Evolutionary conservation across 352 stramenopile genomes (phyloP).

Genomic region (Globisporangium acanthophoron): DNA sequence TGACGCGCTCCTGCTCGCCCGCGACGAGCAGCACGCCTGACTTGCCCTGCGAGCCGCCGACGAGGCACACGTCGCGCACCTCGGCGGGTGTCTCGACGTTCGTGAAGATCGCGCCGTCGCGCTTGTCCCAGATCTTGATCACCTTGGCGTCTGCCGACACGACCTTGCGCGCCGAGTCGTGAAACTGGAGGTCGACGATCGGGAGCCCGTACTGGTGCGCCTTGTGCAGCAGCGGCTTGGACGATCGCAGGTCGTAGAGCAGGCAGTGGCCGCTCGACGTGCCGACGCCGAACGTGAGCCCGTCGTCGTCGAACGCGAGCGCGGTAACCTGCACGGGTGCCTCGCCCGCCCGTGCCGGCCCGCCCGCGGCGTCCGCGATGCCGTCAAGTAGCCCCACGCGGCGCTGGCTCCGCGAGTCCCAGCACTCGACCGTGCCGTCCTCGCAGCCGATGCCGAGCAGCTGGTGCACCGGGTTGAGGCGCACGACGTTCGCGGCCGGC

Average conservation of each 20-base stretch:
- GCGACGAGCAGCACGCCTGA: conserved; percentile 96
- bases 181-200: conserved; percentile 94
- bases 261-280: conserved; percentile 91
- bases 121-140: conserved; percentile 97
- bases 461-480: conserved; percentile 88
- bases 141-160: conserved; percentile 96
- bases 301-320: conserved; percentile 92
- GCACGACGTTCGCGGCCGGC: conserved; percentile 84
- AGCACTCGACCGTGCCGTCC: conserved; percentile 94
- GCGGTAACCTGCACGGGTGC: conserved; percentile 87
- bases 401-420: conserved; percentile 87
- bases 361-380: conserved; percentile 50
- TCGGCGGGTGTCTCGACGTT: conserved; percentile 97
- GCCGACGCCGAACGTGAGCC: conserved; percentile 93
- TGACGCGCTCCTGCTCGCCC: conserved; percentile 95
- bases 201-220: conserved; percentile 97
- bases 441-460: conserved; percentile 90
- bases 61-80: conserved; percentile 95
- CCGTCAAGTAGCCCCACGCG: conserved; percentile 62
- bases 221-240: conserved; percentile 92
- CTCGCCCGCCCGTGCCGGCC: conserved; percentile 17
- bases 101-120: conserved; percentile 87
- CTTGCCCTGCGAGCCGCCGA: conserved; percentile 84
- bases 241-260: conserved; percentile 96
- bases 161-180: conserved; percentile 85